These are phyloP conservation scores for Biancaea sappan DNA, from an alignment of 306 rosid species.

Conservation along the genomic window DNA sequence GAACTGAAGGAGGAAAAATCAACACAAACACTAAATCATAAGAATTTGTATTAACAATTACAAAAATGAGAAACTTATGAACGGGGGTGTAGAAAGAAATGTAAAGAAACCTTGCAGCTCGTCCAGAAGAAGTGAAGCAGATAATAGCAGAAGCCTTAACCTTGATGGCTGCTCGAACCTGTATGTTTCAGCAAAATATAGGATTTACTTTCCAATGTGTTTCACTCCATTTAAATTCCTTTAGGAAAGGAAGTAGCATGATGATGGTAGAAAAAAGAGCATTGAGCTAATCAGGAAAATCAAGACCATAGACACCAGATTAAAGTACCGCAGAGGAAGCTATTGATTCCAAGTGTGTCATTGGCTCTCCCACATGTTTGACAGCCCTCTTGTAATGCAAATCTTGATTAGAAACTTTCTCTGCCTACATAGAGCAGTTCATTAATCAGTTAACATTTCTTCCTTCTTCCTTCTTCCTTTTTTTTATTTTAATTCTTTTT, in stretches of 20 bases:
- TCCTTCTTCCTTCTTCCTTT: background rate
- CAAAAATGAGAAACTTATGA: conserved; percentile 12
- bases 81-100: conserved; percentile 1
- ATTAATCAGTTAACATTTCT: conserved; percentile 19
- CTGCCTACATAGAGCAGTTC: conserved; percentile 61
- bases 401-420: conserved; percentile 93
- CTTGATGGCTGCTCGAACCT: conserved; percentile 98
- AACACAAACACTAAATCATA: conserved; percentile 8
- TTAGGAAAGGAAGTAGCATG: conserved; percentile 22
- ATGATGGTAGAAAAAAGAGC: background rate
- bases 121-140: conserved; percentile 97
- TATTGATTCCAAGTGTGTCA: conserved; percentile 95
- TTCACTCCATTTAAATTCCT: conserved; percentile 13
- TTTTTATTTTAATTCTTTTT: too few relatives aligned
- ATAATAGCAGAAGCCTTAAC: conserved; percentile 91
- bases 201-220: conserved; percentile 21
- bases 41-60: background rate
- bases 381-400: conserved; percentile 82
- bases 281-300: background rate
- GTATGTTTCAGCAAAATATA: conserved; percentile 32
- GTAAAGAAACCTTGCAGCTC: conserved; percentile 83
- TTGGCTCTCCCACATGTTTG: conserved; percentile 89
- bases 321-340: conserved; percentile 87
- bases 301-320: background rate
- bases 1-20: conserved; percentile 17